Base-by-base conservation (phyloP, 176 grass and related monocot genomes). In the Secale cereale region DNA sequence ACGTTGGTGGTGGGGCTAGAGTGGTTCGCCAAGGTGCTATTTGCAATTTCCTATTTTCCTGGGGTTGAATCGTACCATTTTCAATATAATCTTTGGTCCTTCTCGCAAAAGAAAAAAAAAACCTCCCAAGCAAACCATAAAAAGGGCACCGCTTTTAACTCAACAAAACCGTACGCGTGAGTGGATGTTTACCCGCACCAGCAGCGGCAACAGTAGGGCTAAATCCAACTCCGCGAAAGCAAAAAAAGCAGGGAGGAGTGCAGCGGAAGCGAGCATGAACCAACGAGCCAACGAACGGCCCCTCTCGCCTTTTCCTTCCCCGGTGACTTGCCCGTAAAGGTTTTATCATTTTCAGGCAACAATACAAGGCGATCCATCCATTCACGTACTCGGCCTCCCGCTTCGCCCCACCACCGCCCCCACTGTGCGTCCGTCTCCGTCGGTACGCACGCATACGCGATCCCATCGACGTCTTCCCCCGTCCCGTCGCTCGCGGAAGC, bases 291-390 rank as follows among this genome's bases (percentile, higher is more conserved):
- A 46, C 43, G 3, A 15, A 46, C 68, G 83, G 20, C 62, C 71
- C 20, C 4, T 10, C 10, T 20, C 8, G 26, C 59, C 67, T 86
- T 86, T 86, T 73, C 69, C 75, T 43, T 8, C 26, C 22, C 36
- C 37, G 76, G 17, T 87, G 54, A 19, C 91, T 84, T 92, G 60
- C 77, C 52, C 59, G 4, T 36, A 92, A 88, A 86, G 79, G 50
- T 19, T 76, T 83, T 65, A 77, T 77, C 74, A 80, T 83, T 69
- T 80, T 80, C 32, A 77, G 74, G 83, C 31, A 66, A 88, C 22
- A 23, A 10, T 3, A n/a, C n/a, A n/a, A n/a, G n/a, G 11, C 59
- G 23, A 13, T 62, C 1, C 19, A 14, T n/a, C n/a, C n/a, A n/a
- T n/a, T n/a, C n/a, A n/a, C n/a, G n/a, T n/a, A n/a, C n/a, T n/a